These are phyloP conservation scores for Vickermania spadyakhi DNA, from an alignment of 208 protist genomes.

Conservation along the genomic window DNA sequence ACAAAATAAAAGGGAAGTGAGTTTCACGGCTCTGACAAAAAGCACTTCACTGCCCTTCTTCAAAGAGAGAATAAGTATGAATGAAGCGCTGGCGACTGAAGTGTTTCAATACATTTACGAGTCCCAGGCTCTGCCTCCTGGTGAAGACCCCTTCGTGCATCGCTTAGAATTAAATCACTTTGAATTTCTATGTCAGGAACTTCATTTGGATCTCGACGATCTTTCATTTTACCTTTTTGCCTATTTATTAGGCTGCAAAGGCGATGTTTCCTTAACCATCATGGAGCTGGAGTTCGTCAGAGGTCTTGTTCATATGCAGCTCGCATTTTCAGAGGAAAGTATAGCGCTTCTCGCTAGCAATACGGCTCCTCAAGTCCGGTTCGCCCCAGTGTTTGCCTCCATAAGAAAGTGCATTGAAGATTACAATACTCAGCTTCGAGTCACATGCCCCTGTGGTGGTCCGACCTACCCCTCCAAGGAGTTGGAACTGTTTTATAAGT, in stretches of 20 bases:
- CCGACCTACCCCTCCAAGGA: too few species aligned
- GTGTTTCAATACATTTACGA: background rate
- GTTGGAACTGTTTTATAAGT: conserved; percentile 39
- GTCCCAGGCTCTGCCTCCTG: background rate
- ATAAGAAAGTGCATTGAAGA: too few species aligned
- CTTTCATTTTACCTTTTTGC: background rate
- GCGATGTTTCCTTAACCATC: background rate
- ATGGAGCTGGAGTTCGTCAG: background rate
- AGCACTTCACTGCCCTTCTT: too few species aligned
- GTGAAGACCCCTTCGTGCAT: background rate
- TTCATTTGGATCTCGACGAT: background rate
- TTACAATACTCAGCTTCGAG: too few species aligned
- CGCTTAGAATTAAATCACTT: background rate
- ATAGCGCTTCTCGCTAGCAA: too few species aligned
- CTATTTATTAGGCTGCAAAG: background rate
- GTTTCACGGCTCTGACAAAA: too few species aligned
- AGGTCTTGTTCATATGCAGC: conserved; percentile 4
- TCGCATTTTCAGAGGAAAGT: too few species aligned
- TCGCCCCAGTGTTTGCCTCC: too few species aligned
- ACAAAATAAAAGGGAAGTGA: too few species aligned
- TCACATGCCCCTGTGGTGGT: too few species aligned
- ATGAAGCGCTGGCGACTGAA: background rate
- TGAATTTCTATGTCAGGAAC: background rate
- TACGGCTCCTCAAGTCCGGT: too few species aligned
- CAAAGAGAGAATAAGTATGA: too few species aligned